A percentile compares a stretch with the other conserved stretches of the same genome.
Evolutionary conservation across 257 asterid genomes (phyloP).

Genomic region (Henckelia pumila): DNA sequence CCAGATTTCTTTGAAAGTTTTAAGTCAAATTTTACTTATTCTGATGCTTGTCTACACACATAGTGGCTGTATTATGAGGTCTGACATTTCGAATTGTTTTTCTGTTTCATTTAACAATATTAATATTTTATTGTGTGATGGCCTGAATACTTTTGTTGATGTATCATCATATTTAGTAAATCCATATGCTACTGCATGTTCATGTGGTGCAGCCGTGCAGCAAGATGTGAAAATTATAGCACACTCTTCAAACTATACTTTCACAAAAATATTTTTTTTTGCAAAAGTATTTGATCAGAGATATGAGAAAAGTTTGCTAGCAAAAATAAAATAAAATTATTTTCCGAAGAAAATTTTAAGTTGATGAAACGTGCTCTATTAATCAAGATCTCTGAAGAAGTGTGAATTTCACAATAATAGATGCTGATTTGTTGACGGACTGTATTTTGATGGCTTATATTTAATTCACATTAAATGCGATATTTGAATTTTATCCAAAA

Average conservation of each 20-base stretch:
- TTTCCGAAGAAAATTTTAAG: not conserved
- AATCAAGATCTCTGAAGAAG: slow-evolving; percentile 2
- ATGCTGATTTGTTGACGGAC: not conserved
- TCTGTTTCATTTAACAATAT: not conserved
- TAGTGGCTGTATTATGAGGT: slow-evolving; percentile 5
- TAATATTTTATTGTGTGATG: not conserved
- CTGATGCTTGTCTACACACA: slow-evolving; percentile 4
- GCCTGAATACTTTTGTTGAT: not conserved
- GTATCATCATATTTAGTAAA: not conserved
- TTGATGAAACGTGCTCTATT: slow-evolving; percentile 4
- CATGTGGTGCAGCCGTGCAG: slow-evolving; percentile 6
- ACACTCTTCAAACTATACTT: not conserved
- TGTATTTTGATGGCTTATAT: not conserved
- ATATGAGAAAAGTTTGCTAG: not conserved
- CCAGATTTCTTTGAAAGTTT: not conserved
- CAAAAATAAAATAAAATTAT: not conserved
- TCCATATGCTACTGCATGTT: not conserved
- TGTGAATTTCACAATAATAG: not conserved
- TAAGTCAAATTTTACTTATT: not conserved
- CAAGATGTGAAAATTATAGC: slow-evolving; percentile 6
- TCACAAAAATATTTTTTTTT: not conserved
- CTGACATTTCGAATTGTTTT: not conserved
- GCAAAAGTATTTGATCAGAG: not conserved
- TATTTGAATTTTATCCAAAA: not conserved
- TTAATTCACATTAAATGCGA: not conserved